phyloP scores from a whole-genome alignment of 140 eudicot genomes.

The Cichorium intybus region DNA sequence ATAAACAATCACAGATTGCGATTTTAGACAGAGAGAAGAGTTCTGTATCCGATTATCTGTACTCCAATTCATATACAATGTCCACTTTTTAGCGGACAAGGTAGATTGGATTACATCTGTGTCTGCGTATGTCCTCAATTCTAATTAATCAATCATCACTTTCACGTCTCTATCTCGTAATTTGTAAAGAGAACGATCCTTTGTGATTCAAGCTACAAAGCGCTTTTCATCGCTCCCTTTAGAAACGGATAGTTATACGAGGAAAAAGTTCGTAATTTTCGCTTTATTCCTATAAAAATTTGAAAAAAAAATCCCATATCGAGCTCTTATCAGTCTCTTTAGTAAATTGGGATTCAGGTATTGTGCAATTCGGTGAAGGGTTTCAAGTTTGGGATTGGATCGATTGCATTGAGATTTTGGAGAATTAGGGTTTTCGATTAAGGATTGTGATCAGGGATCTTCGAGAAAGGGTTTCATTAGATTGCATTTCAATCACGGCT shows the following conservation, averaged over 20 bases:
- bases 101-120: constrained; percentile 14
- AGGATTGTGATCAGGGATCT: constrained; percentile 31
- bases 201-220: constrained; percentile 27
- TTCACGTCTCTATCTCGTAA: not conserved
- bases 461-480: constrained; percentile 3
- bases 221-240: too few relatives aligned
- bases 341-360: constrained; percentile 22
- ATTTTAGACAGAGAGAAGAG: constrained; percentile 22
- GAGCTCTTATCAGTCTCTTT: constrained; percentile 17
- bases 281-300: constrained; percentile 30
- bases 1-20: constrained; percentile 1
- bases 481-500: constrained; percentile 14
- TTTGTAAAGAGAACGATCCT: not conserved
- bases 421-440: constrained; percentile 50
- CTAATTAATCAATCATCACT: constrained; percentile 17
- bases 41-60: constrained; percentile 14
- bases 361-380: constrained; percentile 6
- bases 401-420: constrained; percentile 19
- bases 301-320: constrained; percentile 9
- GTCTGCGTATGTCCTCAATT: constrained; percentile 14
- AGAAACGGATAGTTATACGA: constrained; percentile 10
- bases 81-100: constrained; percentile 31
- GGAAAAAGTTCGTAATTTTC: not conserved
- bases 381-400: constrained; percentile 23
- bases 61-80: constrained; percentile 17